Conservation (phyloP, 1,284 basidiomycete genomes). For the Pisolithus thermaeus region DNA sequence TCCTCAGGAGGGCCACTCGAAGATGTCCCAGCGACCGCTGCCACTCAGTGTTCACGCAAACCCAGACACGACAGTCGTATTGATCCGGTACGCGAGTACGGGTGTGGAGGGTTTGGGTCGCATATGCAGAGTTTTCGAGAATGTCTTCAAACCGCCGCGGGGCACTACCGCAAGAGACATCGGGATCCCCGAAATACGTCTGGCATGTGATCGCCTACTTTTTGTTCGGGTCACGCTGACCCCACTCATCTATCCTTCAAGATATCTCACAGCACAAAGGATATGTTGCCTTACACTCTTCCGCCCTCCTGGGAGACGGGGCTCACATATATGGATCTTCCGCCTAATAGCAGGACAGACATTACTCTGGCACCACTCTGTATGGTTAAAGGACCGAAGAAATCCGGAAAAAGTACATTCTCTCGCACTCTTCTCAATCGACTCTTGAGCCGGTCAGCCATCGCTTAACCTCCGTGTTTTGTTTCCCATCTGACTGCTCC, state of each 20-base stretch:
- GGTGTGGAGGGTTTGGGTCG: slow-evolving; percentile 60
- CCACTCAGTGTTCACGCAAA: slow-evolving; percentile 10
- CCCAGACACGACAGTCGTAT: slow-evolving; percentile 36
- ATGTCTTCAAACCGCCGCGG: slow-evolving; percentile 45
- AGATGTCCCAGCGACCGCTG: slow-evolving; percentile 17
- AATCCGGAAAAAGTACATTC: slow-evolving; percentile 88
- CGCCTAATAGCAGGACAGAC: slow-evolving; percentile 3
- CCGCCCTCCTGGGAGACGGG: slow-evolving; percentile 56
- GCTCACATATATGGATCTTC: slow-evolving; percentile 25
- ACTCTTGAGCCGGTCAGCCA: slow-evolving; percentile 49
- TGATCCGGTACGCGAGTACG: slow-evolving; percentile 48
- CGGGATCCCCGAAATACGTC: slow-evolving; percentile 46
- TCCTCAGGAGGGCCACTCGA: slow-evolving; percentile 18
- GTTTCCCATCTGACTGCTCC: slow-evolving; percentile 1
- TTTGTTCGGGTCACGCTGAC: no score
- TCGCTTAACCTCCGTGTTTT: neutral
- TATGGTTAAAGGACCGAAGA: slow-evolving; percentile 81
- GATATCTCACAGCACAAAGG: slow-evolving; percentile 37
- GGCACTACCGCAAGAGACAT: slow-evolving; percentile 30
- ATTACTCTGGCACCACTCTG: slow-evolving; percentile 30
- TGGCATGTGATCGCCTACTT: slow-evolving; percentile 38
- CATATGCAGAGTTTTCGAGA: slow-evolving; percentile 57
- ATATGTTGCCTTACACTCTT: slow-evolving; percentile 44
- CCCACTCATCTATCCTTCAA: slow-evolving; percentile 23
- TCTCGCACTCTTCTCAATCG: slow-evolving; percentile 71